Base-by-base conservation (phyloP, 768 basidiomycete species). In the Hortiboletus campestris region DNA sequence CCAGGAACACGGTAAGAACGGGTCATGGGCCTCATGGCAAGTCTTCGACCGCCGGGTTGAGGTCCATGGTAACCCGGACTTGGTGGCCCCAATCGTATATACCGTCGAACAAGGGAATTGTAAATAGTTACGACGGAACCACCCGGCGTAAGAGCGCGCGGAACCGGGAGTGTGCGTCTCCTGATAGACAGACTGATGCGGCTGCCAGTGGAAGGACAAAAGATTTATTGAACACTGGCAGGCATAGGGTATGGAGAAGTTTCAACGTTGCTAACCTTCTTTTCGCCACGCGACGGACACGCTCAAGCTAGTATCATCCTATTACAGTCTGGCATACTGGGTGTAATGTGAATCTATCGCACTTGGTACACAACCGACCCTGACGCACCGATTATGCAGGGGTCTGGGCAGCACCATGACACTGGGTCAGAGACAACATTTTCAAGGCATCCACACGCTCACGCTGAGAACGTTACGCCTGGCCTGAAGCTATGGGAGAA, bases 71-170 rank as follows among this genome's bases (percentile, higher is more conserved):
- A 31, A 32, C 31, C 6, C 49, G 55, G 49, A 49, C 53, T 6
- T 25, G 25, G 25, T 25, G 6, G 53, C 45, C 50, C 16, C 25
- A 16, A 7, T 19, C 22, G 28, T 34, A 16, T 20, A 25, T 17
- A 31, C 43, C 32, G 17, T 32, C 19, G 9, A 48, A 40, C 43
- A 22, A 25, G n/a, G 28, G 6, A n/a, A 9, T 32, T 22, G 31
- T 25, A 57, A 57, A 53, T 57, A 53, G 40, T 16, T 20, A 25
- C 22, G 11, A 35, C 32, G 49, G 49, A 46, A 50, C 16, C 55
- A 16, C 29, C 25, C 6, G n/a, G n/a, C n/a, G 17, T 31, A 29
- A n/a, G 29, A 32, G 31, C 20, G n/a, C 6, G 31, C 43, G 53
- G 57, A 53, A 25, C 46, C 40, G 49, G 20, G 28, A 31, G 36